phyloP scores from a whole-genome alignment of 2,329 filamentous ascomycete genomes.

The Diaporthe caulivora region DNA sequence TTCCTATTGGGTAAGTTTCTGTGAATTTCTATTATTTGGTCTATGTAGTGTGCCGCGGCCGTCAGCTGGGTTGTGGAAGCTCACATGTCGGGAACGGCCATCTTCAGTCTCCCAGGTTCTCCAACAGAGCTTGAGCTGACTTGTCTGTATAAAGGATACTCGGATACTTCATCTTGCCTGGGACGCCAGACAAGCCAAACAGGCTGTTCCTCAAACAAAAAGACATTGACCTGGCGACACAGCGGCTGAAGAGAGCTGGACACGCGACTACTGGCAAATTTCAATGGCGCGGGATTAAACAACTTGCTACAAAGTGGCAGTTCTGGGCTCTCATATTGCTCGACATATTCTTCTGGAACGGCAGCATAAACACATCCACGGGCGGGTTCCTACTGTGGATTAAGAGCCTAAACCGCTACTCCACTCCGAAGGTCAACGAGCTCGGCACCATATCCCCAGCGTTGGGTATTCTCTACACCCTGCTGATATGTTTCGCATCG shows the following conservation, averaged over 20 bases:
- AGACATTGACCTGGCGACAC: slow-evolving; percentile 60
- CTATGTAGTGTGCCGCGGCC: neutral
- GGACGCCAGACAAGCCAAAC: slow-evolving; percentile 64
- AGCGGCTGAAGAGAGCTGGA: slow-evolving; percentile 58
- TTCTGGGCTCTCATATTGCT: slow-evolving; percentile 65
- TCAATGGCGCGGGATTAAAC: slow-evolving; percentile 46
- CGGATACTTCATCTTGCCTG: slow-evolving; percentile 64
- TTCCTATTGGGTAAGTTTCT: slow-evolving; percentile 57
- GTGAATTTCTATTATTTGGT: neutral
- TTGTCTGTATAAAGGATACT: slow-evolving; percentile 47
- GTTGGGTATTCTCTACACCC: slow-evolving; percentile 67
- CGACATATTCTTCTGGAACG: slow-evolving; percentile 70
- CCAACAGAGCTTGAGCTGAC: neutral
- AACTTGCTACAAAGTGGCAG: slow-evolving; percentile 56
- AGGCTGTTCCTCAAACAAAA: slow-evolving; percentile 57
- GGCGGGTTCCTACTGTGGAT: slow-evolving; percentile 70
- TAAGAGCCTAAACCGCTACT: slow-evolving; percentile 64
- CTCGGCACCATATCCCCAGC: slow-evolving; percentile 65
- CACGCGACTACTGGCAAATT: slow-evolving; percentile 55
- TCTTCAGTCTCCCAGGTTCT: neutral
- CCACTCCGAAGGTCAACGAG: slow-evolving; percentile 61
- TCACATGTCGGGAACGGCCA: neutral
- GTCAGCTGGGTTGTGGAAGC: neutral
- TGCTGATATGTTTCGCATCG: slow-evolving; percentile 66
- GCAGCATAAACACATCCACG: slow-evolving; percentile 57